These are phyloP conservation scores for Boeremia lycopersici DNA, from an alignment of 2,329 filamentous ascomycete species.

Conservation along the genomic window DNA sequence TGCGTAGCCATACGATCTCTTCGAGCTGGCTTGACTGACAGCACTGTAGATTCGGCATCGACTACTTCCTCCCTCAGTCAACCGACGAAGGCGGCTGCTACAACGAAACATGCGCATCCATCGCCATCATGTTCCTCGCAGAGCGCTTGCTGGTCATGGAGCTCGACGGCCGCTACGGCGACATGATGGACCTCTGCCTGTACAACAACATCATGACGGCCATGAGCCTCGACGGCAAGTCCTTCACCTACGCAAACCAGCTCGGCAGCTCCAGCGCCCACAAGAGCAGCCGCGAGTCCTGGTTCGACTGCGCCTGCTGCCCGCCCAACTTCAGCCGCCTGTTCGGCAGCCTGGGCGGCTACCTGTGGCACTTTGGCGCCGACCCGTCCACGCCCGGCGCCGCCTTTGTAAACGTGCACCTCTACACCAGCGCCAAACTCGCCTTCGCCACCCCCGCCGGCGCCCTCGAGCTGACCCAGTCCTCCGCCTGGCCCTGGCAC, in stretches of 20 bases:
- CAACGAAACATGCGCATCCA: constrained; percentile 61
- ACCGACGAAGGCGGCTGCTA: constrained; percentile 68
- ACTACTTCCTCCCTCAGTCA: constrained; percentile 63
- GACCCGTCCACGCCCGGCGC: constrained; percentile 50
- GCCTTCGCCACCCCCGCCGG: constrained; percentile 46
- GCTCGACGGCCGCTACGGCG: constrained; percentile 59
- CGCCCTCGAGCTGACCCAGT: constrained; percentile 54
- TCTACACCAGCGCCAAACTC: constrained; percentile 60
- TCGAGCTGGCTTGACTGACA: not conserved
- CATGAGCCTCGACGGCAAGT: constrained; percentile 61
- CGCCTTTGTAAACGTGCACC: constrained; percentile 58
- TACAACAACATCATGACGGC: constrained; percentile 66
- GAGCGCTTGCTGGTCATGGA: constrained; percentile 47
- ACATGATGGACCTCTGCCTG: constrained; percentile 66
- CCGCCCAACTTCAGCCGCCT: constrained; percentile 19
- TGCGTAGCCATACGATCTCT: not conserved
- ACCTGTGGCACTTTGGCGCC: constrained; percentile 14
- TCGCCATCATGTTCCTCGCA: constrained; percentile 17
- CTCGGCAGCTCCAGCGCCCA: constrained; percentile 60
- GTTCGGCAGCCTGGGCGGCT: constrained; percentile 16
- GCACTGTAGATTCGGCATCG: constrained; percentile 57
- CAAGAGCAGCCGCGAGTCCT: constrained; percentile 58
- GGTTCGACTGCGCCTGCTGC: constrained; percentile 57
- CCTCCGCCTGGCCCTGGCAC: constrained; percentile 64
- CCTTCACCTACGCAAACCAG: constrained; percentile 68